phyloP scores from a whole-genome alignment of 2,329 filamentous ascomycete species.

The Aspergillus tubingensis region DNA sequence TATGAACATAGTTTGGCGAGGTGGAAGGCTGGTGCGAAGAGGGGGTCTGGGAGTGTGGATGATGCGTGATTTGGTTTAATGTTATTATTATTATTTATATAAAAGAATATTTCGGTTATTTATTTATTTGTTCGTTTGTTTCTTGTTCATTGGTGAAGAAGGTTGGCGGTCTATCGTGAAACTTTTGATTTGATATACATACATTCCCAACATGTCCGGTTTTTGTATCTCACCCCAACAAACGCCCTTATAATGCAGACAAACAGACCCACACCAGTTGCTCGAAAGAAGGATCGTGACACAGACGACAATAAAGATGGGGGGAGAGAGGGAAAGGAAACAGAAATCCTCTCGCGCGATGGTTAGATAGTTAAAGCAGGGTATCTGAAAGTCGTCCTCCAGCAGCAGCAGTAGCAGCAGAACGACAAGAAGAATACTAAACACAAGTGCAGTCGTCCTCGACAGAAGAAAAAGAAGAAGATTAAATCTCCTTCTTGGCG shows the following conservation, averaged over 20 bases:
- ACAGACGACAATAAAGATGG: background rate
- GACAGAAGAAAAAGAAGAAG: background rate
- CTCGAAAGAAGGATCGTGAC: background rate
- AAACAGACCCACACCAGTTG: background rate
- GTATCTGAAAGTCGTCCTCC: constrained; percentile 18
- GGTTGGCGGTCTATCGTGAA: too few relatives aligned
- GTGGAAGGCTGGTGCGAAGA: constrained; percentile 46
- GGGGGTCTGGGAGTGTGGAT: constrained; percentile 36
- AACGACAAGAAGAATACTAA: constrained; percentile 4
- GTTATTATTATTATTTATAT: too few relatives aligned
- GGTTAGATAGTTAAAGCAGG: constrained; percentile 7
- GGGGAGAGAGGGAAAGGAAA: too few relatives aligned
- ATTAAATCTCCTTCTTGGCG: constrained; percentile 61
- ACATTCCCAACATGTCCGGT: background rate
- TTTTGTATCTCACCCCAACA: background rate
- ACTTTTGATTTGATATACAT: background rate
- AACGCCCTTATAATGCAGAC: constrained; percentile 4
- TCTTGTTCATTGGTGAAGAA: background rate
- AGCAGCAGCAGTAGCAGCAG: background rate
- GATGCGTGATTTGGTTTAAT: constrained; percentile 6
- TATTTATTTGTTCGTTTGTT: too few relatives aligned
- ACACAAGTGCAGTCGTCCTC: background rate
- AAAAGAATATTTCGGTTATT: too few relatives aligned
- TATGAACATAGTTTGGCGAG: constrained; percentile 47
- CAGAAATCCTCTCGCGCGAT: constrained; percentile 1